Conservation (phyloP, 805 yeast genomes). For the Schizosaccharomyces octosporus region DNA sequence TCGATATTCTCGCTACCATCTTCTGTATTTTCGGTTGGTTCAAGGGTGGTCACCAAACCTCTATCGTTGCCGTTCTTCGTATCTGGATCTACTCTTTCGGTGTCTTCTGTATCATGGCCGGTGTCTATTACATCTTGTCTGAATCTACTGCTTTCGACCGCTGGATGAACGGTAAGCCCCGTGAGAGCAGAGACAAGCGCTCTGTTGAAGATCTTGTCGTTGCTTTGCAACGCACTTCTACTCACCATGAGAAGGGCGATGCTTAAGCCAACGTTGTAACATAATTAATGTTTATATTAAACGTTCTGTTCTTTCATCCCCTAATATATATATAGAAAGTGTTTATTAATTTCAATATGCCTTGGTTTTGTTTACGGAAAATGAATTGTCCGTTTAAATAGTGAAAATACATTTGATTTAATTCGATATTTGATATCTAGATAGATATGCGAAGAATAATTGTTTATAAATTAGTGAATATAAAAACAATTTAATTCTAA, state of each 20-base stretch:
- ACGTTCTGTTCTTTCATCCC: background rate
- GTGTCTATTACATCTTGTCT: constrained; percentile 86
- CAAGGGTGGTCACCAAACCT: constrained; percentile 82
- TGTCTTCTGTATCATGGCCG: constrained; percentile 88
- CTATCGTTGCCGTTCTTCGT: constrained; percentile 82
- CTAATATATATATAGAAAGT: background rate
- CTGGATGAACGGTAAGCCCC: constrained; percentile 29
- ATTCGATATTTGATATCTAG: too few species aligned
- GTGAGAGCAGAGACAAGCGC: constrained; percentile 20
- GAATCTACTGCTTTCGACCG: constrained; percentile 25
- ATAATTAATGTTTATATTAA: background rate
- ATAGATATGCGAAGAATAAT: too few species aligned
- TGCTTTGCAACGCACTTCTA: constrained; percentile 40
- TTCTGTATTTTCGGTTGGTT: constrained; percentile 91
- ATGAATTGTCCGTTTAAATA: too few species aligned
- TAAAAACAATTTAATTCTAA: too few species aligned
- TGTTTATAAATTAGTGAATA: too few species aligned
- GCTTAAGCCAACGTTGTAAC: background rate
- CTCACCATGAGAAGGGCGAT: constrained; percentile 34
- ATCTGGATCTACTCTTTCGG: constrained; percentile 91
- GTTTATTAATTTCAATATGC: background rate
- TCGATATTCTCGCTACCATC: constrained; percentile 77
- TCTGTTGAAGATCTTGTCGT: constrained; percentile 35
- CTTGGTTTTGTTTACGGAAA: background rate
- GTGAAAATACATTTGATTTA: too few species aligned